Percentiles rank a stretch among this genome's conserved stretches.
phyloP scores from a whole-genome alignment of 257 asterid genomes.

The Apocynum venetum region DNA sequence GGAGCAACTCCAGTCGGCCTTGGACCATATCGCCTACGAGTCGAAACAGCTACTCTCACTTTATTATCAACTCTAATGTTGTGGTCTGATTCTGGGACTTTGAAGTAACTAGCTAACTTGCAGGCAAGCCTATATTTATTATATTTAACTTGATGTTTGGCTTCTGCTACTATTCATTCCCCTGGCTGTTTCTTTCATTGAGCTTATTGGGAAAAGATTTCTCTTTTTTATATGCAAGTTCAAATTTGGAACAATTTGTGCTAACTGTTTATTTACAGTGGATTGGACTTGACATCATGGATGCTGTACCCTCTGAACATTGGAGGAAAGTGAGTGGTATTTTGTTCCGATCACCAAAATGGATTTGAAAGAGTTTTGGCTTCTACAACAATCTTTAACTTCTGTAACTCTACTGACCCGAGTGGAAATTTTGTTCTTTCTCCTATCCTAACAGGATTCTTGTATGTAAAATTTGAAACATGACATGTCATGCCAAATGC shows the following conservation, averaged over 20 bases:
- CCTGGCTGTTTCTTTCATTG: not conserved
- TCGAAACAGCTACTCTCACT: constrained; percentile 89
- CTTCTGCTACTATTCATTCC: not conserved
- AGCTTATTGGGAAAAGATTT: not conserved
- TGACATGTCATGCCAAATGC: not conserved
- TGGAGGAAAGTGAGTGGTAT: not conserved
- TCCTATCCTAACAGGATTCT: not conserved
- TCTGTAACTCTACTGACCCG: not conserved
- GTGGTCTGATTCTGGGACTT: constrained; percentile 62
- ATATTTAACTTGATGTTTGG: not conserved
- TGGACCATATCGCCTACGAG: constrained; percentile 90
- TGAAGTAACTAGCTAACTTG: constrained; percentile 24
- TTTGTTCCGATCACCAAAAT: not conserved
- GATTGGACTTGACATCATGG: not conserved
- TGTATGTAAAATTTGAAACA: not conserved
- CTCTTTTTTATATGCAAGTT: not conserved
- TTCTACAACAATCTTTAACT: not conserved
- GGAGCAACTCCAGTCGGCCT: constrained; percentile 78
- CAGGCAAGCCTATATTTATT: constrained; percentile 36
- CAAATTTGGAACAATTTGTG: not conserved
- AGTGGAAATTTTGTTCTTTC: not conserved
- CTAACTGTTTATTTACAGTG: not conserved
- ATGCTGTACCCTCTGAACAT: not conserved
- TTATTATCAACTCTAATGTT: constrained; percentile 74
- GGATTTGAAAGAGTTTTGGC: not conserved